Base-by-base conservation (phyloP, 768 basidiomycete genomes). In the Lentinula detonsa region DNA sequence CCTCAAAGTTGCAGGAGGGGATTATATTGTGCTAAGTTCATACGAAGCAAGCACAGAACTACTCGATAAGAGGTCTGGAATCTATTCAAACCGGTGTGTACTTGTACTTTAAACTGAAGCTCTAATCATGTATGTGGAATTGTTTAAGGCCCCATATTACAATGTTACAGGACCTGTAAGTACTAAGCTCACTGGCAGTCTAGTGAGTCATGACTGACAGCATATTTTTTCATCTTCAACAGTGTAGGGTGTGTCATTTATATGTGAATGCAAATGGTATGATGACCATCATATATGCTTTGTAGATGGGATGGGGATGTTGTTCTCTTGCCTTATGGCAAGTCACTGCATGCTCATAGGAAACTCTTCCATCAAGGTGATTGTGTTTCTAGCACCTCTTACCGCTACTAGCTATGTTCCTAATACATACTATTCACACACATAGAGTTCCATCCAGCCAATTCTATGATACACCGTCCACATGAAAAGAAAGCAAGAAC, bases 41-140 rank as follows among this genome's bases (percentile, higher is more conserved):
- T 40, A 69, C 1, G 71, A 79, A 51, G 73, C 74, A 1, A 73
- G 74, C 2, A 64, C 62, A 3, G 79, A 82, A 11, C 72, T 82
- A 13, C 71, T 82, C 46, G 79, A 80, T 54, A 75, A 72, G 57
- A 65, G 76, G 10, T 78, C 74, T 13, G 60, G 69, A 9, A 75
- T 75, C 21, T 81, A 81, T 64, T 81, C 78, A 11, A 70, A 73
- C 59, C 64, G 68, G 62, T 59, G 18, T 33, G 31, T 34, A 39
- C 49, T 33, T n/a, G 8, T 21, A 10, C 18, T 21, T 37, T 10
- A 2, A 42, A n/a, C 28, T 23, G 15, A 21, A 18, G 15, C 18
- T 21, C 21, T 21, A 21, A 21, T 21, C 21, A 21, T 21, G 21
- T 21, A 21, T 21, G 21, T 21, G 21, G 21, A 21, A 21, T 21